Evolutionary conservation across 2,329 filamentous ascomycete species (phyloP).

Genomic region (Scedosporium minutisporum): DNA sequence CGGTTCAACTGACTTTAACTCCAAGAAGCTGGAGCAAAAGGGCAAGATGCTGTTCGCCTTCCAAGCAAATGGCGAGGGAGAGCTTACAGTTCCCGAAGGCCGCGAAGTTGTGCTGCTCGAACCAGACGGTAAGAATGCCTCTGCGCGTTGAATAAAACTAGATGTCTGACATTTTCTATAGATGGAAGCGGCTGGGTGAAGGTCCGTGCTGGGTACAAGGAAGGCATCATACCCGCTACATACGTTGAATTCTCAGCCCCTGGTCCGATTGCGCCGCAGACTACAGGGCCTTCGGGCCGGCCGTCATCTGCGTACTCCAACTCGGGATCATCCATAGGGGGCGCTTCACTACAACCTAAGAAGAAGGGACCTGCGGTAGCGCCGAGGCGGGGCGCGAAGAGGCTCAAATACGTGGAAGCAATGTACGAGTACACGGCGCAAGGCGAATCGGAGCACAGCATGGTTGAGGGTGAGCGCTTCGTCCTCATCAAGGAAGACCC

Average conservation of each 20-base stretch:
- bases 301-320: constrained; percentile 71
- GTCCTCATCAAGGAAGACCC: constrained; percentile 80
- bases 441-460: constrained; percentile 78
- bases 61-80: constrained; percentile 69
- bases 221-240: constrained; percentile 77
- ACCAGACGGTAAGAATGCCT: constrained; percentile 65
- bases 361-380: constrained; percentile 91
- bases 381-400: constrained; percentile 83
- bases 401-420: constrained; percentile 85
- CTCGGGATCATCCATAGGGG: constrained; percentile 56
- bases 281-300: constrained; percentile 40
- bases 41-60: constrained; percentile 89
- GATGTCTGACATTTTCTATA: constrained; percentile 29
- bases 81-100: constrained; percentile 71
- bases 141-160: constrained; percentile 5
- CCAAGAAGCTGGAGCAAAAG: constrained; percentile 38
- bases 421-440: constrained; percentile 85
- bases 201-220: constrained; percentile 62
- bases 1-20: constrained; percentile 37
- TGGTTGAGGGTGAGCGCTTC: constrained; percentile 84
- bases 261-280: constrained; percentile 32
- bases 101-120: constrained; percentile 70
- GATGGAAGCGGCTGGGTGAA: constrained; percentile 90
- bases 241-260: constrained; percentile 64
- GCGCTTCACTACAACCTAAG: constrained; percentile 33